Percentiles rank a stretch among this genome's conserved stretches.
phyloP scores from a whole-genome alignment of 306 rosid genomes.

The Quercus berberidifolia region DNA sequence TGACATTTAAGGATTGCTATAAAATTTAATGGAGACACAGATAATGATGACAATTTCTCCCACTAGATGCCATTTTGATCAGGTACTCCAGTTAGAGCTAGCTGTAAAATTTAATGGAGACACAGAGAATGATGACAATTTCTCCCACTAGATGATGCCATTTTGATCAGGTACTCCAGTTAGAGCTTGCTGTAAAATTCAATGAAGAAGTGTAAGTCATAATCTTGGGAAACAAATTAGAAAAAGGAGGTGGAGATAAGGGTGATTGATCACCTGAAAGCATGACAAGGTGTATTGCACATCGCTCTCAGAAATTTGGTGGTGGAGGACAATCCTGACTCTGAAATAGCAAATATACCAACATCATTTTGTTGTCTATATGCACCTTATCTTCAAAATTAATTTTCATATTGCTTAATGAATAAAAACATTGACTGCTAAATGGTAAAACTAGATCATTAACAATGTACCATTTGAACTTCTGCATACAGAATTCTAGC shows the following conservation, averaged over 20 bases:
- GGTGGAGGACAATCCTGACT: constrained; percentile 78
- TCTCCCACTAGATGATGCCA: constrained; percentile 35
- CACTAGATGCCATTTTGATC: too few relatives aligned
- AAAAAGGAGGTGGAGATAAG: not conserved
- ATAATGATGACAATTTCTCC: not conserved
- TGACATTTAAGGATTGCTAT: not conserved
- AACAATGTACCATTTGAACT: not conserved
- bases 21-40: not conserved
- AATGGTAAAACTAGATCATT: not conserved
- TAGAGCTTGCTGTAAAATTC: constrained; percentile 50
- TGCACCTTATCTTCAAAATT: not conserved
- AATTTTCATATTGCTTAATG: not conserved
- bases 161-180: constrained; percentile 46
- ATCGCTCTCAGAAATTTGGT: constrained; percentile 73
- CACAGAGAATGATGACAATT: too few relatives aligned
- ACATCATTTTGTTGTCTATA: not conserved
- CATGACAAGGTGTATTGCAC: constrained; percentile 71
- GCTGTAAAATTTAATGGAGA: too few relatives aligned
- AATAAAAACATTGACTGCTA: not conserved
- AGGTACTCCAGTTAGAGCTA: too few relatives aligned
- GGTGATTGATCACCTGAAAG: constrained; percentile 59
- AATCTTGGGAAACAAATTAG: not conserved
- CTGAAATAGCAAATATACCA: constrained; percentile 36
- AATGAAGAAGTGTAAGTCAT: not conserved
- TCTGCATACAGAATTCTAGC: not conserved